Conservation (phyloP, 441 rosid genomes). For the Oxalis stricta region DNA sequence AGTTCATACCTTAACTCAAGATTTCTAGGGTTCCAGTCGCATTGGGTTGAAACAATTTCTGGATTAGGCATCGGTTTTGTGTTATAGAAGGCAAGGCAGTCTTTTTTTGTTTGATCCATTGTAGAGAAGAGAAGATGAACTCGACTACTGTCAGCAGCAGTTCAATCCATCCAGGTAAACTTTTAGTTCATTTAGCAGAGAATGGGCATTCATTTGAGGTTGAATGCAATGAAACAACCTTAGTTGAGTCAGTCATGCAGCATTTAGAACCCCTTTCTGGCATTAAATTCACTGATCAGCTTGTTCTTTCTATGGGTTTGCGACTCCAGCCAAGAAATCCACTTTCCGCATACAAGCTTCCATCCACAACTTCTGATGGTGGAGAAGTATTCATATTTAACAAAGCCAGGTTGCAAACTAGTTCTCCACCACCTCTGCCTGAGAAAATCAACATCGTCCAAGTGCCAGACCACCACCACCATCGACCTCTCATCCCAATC, state of each 20-base stretch:
- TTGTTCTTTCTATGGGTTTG: conserved; percentile 65
- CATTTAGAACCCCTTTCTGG: conserved; percentile 39
- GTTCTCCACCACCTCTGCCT: conserved; percentile 42
- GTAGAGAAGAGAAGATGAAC: conserved; percentile 61
- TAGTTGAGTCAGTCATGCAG: conserved; percentile 68
- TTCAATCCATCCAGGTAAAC: conserved; percentile 46
- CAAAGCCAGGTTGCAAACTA: conserved; percentile 58
- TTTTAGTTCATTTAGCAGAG: conserved; percentile 76
- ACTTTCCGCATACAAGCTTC: conserved; percentile 73
- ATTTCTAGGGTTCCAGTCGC: too few relatives aligned
- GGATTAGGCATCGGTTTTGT: too few relatives aligned
- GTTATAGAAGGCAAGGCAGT: too few relatives aligned
- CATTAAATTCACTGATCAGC: conserved; percentile 63
- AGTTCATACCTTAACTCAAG: too few relatives aligned
- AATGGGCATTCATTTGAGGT: conserved; percentile 72
- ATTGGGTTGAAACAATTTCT: too few relatives aligned
- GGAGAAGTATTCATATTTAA: conserved; percentile 71
- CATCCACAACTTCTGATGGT: conserved; percentile 42
- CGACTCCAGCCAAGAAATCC: conserved; percentile 74
- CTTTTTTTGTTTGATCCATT: too few relatives aligned
- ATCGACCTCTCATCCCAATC: conserved; percentile 41
- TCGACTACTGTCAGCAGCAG: conserved; percentile 41
- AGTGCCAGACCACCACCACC: conserved; percentile 37
- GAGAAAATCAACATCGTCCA: conserved; percentile 50
- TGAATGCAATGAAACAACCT: conserved; percentile 48